These are phyloP conservation scores for Glutinoglossum americanum DNA, from an alignment of 495 filamentous ascomycete genomes.

Conservation along the genomic window DNA sequence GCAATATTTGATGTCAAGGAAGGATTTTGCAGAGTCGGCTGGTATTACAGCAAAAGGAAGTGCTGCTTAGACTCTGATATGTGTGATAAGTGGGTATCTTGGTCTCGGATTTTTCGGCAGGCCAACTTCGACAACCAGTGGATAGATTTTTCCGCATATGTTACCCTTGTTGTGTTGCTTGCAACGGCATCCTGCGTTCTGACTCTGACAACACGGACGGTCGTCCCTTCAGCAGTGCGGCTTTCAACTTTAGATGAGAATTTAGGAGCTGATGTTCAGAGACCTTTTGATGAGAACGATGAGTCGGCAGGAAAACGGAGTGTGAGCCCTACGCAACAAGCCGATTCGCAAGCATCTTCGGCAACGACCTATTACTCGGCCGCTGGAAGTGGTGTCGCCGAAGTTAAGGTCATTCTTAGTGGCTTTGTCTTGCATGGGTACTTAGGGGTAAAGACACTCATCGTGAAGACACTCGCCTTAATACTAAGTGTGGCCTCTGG, in stretches of 20 bases:
- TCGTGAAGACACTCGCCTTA: constrained; percentile 67
- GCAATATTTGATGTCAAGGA: constrained; percentile 76
- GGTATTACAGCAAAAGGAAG: constrained; percentile 48
- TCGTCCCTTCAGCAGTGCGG: constrained; percentile 70
- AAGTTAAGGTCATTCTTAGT: constrained; percentile 92
- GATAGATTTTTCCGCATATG: constrained; percentile 58
- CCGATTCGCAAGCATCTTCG: constrained; percentile 18
- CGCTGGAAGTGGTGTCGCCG: constrained; percentile 87
- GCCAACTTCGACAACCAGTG: constrained; percentile 31
- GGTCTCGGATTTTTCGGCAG: constrained; percentile 43
- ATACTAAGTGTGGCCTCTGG: constrained; percentile 83
- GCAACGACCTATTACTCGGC: constrained; percentile 91
- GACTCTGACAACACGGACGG: constrained; percentile 72
- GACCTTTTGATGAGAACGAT: constrained; percentile 14
- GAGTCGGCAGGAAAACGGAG: constrained; percentile 16
- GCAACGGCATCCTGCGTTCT: constrained; percentile 55
- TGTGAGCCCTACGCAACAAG: constrained; percentile 11
- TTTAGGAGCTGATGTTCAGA: constrained; percentile 22
- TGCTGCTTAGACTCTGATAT: constrained; percentile 47
- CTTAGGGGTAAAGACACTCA: constrained; percentile 68
- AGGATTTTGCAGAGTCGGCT: constrained; percentile 54
- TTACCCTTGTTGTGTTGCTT: constrained; percentile 46
- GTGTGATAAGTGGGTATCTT: constrained; percentile 55
- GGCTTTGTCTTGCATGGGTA: constrained; percentile 96
- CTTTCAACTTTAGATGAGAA: constrained; percentile 80